Evolutionary conservation across 768 basidiomycete species (phyloP), one percentile per base, ranked within the genome.

Genomic region (Trametes villosa): DNA sequence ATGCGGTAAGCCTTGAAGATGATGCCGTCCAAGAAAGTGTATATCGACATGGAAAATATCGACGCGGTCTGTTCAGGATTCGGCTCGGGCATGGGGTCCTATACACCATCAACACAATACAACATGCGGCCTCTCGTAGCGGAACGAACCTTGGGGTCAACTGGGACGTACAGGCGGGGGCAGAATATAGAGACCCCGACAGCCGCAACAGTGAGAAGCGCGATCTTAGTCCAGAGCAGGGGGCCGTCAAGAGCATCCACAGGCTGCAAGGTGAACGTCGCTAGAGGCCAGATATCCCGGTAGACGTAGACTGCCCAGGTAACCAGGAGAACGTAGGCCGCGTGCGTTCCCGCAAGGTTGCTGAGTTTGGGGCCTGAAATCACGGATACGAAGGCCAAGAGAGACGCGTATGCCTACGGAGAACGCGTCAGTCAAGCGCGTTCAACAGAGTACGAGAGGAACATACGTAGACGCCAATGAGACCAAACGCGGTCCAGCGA

Each of bases 201-300:
- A 8, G 77, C 79, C 9, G 76, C 81, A 7, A 82, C 30, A 8
- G 76, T 64, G 17, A 88, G 75, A 12, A 84, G 50, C n/a, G 60
- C 67, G 4, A 86, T 57, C 67, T 86, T 82, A 4, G 73, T 71
- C 87, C 87, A 89, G 20, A 87, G 69, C 33, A 84, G 58, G 50
- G 69, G 59, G 8, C 84, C 81, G 64, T 83, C 83, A 1, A 68
- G 67, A 2, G 69, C 65, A 64, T 90, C 88, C n/a, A 74, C 60
- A 8, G 86, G 84, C 15, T 55, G 34, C 24, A 78, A 72, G n/a
- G 75, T 77, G 70, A 76, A 87, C 0, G 86, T 88, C 17, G 78
- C 72, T 9, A 88, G 67, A 13, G 88, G 88, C 69, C 78, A 86
- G 8, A 89, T 50, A 66, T 85, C 81, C n/a, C 87, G 80, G 65